Conservation (phyloP, 1,284 basidiomycete species). For the Agaricales sp. region DNA sequence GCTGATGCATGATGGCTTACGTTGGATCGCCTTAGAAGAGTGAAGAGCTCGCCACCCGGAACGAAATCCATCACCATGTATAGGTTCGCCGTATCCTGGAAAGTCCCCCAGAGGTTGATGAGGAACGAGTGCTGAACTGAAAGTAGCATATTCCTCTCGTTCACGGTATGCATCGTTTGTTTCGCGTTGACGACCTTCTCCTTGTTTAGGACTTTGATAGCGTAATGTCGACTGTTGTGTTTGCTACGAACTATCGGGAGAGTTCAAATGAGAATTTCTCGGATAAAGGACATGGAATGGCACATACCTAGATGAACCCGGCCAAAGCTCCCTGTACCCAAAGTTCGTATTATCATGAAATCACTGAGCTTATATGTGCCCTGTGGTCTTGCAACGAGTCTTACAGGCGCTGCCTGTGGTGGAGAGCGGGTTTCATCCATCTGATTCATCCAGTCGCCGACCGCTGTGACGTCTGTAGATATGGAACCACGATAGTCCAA, state of each 20-base stretch:
- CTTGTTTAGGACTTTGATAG: slow-evolving; percentile 90
- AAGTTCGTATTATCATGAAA: slow-evolving; percentile 67
- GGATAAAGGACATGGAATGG: too few species aligned
- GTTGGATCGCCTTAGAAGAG: slow-evolving; percentile 80
- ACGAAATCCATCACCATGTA: slow-evolving; percentile 99
- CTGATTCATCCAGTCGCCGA: slow-evolving; percentile 36
- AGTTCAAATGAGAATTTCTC: too few species aligned
- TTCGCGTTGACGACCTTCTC: slow-evolving; percentile 94
- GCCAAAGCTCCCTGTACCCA: slow-evolving; percentile 93
- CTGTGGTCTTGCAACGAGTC: slow-evolving; percentile 29
- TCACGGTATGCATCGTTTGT: slow-evolving; percentile 97
- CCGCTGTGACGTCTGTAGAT: slow-evolving; percentile 51
- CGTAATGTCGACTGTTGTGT: slow-evolving; percentile 90
- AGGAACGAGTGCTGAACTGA: slow-evolving; percentile 93
- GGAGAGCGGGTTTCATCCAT: neutral
- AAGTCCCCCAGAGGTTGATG: slow-evolving; percentile 97
- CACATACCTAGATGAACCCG: slow-evolving; percentile 82
- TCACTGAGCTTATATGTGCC: slow-evolving; percentile 61
- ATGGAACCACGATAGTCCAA: slow-evolving; percentile 45
- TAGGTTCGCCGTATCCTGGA: slow-evolving; percentile 87
- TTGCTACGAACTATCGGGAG: slow-evolving; percentile 80
- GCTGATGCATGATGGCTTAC: slow-evolving; percentile 32
- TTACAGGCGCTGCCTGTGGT: neutral
- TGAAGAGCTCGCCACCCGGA: slow-evolving; percentile 94
- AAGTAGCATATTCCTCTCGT: slow-evolving; percentile 86